Conservation (phyloP, 768 basidiomycete genomes). For the Boletus edulis region DNA sequence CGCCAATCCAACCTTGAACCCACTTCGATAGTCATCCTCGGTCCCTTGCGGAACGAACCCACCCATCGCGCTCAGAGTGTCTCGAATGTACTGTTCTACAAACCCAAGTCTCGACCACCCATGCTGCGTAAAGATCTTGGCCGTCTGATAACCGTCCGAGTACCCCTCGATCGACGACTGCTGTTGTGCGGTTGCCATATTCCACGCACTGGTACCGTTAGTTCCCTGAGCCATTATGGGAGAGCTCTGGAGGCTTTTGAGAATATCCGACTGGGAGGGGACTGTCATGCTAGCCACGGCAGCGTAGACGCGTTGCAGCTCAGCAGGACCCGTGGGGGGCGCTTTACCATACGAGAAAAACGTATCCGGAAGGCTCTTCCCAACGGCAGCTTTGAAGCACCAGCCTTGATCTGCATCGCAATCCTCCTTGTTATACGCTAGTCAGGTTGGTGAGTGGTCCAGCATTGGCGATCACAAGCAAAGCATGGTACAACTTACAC, state of each 20-base stretch:
- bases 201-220: not conserved
- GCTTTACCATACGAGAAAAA: conserved; percentile 53
- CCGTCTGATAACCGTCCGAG: conserved; percentile 55
- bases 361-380: conserved; percentile 50
- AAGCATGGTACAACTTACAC: conserved; percentile 40
- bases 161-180: conserved; percentile 42
- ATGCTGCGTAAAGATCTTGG: conserved; percentile 50
- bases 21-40: conserved; percentile 7
- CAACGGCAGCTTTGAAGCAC: conserved; percentile 67
- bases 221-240: not conserved
- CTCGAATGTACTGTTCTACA: conserved; percentile 55
- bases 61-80: conserved; percentile 33
- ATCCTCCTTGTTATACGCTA: conserved; percentile 61
- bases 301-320: conserved; percentile 20
- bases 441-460: not conserved
- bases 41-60: conserved; percentile 7
- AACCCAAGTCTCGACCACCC: conserved; percentile 57
- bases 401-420: conserved; percentile 60
- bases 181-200: conserved; percentile 9
- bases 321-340: conserved; percentile 17
- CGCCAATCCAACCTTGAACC: conserved; percentile 14
- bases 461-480: not conserved
- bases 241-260: conserved; percentile 3
- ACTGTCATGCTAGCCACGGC: conserved; percentile 12
- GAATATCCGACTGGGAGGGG: conserved; percentile 12